These are phyloP conservation scores for Cylindrotheca fusiformis DNA, from an alignment of 108 stramenopile species.

Conservation along the genomic window DNA sequence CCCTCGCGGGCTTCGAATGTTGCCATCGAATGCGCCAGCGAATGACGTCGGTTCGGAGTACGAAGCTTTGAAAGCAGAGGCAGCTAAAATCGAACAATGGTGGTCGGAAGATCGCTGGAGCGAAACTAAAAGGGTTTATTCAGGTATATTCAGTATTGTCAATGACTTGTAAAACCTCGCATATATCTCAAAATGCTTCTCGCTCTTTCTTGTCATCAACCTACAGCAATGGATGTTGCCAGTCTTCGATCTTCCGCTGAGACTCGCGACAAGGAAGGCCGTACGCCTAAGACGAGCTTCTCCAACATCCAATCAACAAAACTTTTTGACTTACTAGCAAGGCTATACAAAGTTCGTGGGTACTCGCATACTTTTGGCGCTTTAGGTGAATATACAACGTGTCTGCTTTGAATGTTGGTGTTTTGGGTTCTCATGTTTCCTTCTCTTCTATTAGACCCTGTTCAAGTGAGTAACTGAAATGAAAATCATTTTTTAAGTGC, in stretches of 20 bases:
- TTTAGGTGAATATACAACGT: too few relatives aligned
- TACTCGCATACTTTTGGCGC: constrained; percentile 96
- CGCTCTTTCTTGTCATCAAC: not conserved
- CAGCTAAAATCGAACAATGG: constrained; percentile 70
- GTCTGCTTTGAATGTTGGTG: too few relatives aligned
- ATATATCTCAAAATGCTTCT: not conserved
- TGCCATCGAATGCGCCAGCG: constrained; percentile 11
- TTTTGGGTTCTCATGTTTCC: too few relatives aligned
- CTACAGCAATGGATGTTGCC: constrained; percentile 74
- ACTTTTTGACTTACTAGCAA: constrained; percentile 62
- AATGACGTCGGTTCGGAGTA: constrained; percentile 26
- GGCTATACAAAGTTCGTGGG: constrained; percentile 64
- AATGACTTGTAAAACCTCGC: not conserved
- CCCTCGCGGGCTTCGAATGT: constrained; percentile 34
- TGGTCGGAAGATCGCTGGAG: constrained; percentile 66
- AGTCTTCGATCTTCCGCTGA: constrained; percentile 69
- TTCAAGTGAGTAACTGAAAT: too few relatives aligned
- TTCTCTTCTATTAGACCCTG: too few relatives aligned
- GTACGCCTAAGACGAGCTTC: constrained; percentile 59
- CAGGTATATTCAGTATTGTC: constrained; percentile 37
- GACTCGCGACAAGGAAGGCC: constrained; percentile 35
- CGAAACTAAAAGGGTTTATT: constrained; percentile 63
- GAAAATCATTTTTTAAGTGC: too few relatives aligned
- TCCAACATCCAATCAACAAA: constrained; percentile 60
- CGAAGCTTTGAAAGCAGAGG: constrained; percentile 48